Base-by-base conservation (phyloP, 768 basidiomycete species). In the Cyclocybe aegerita region DNA sequence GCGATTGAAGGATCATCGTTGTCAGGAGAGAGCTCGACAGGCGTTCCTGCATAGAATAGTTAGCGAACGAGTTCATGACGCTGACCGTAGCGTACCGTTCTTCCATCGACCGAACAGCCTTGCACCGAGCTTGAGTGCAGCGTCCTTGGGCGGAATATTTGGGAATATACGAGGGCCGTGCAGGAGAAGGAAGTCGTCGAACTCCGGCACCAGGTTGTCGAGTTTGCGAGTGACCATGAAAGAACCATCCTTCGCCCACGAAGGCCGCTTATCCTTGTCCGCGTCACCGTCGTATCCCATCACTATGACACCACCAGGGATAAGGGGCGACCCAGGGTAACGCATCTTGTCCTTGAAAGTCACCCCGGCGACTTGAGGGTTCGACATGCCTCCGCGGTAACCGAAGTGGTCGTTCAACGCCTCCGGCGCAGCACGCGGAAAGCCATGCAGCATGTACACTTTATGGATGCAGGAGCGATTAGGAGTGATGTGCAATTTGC, bases 181-280 rank as follows among this genome's bases (percentile, higher is more conserved):
- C 10, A 36, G 39, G 15, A 53, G 30, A 7, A 58, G 11, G 37
- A 56, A 67, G 4, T 56, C 32, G 15, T 67, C 48, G 46, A 67
- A 67, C 15, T 58, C 57, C 2, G 60, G 56, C 1, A 71, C 64
- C 49, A 60, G 48, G 48, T 72, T 70, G 33, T 69, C 59, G 1
- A 74, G 58, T 34, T 70, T 61, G 36, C 69, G 56, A 54, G 67
- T 70, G 4, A 66, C 68, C 57, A 74, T 57, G 39, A 73, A 60
- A 0, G 70, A 61, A 1, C 70, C 70, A 41, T 71, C 66, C 46
- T 65, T 69, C 0, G 64, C 58, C 63, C 66, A 73, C 5, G 29
- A 36, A 3, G 69, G 70, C 3, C 68, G 65, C 23, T 45, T 11
- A 29, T 59, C 50, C 14, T 45, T 46, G 7, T 57, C 36, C 14